phyloP scores from a whole-genome alignment of 202 grass and related monocot genomes.

The Alloteropsis angusta region DNA sequence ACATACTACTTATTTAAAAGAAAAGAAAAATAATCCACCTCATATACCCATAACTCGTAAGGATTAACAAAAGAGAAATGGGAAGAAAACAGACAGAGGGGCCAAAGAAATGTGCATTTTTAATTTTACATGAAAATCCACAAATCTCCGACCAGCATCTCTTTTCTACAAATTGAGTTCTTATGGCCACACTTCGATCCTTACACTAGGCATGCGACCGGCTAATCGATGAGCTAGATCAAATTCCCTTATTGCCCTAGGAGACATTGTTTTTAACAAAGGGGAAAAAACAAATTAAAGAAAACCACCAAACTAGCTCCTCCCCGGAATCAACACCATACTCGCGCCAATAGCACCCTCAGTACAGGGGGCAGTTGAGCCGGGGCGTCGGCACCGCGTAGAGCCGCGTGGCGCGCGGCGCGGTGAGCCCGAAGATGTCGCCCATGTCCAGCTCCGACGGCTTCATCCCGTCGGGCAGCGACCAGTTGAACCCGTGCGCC shows the following conservation, averaged over 20 bases:
- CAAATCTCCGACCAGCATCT: neutral
- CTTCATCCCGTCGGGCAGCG: conserved; percentile 64
- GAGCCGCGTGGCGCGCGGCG: conserved; percentile 62
- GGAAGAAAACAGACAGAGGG: neutral
- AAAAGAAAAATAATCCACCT: too few relatives aligned
- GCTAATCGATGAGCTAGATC: neutral
- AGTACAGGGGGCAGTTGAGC: conserved; percentile 40
- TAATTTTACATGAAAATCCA: neutral
- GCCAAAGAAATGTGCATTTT: neutral
- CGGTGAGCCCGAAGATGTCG: conserved; percentile 84
- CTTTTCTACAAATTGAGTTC: neutral
- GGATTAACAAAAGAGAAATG: too few relatives aligned
- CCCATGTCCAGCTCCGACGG: conserved; percentile 83
- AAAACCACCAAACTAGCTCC: neutral
- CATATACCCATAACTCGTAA: too few relatives aligned
- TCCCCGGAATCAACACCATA: neutral
- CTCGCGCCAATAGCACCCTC: neutral
- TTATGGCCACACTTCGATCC: neutral
- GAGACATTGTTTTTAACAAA: neutral
- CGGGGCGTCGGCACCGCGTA: conserved; percentile 54
- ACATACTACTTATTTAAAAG: too few relatives aligned
- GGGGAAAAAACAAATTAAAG: too few relatives aligned
- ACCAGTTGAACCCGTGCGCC: conserved; percentile 66
- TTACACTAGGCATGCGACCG: neutral
- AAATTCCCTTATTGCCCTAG: conserved; percentile 24